phyloP scores from a whole-genome alignment of 768 basidiomycete genomes.

The Boletus coccyginus region DNA sequence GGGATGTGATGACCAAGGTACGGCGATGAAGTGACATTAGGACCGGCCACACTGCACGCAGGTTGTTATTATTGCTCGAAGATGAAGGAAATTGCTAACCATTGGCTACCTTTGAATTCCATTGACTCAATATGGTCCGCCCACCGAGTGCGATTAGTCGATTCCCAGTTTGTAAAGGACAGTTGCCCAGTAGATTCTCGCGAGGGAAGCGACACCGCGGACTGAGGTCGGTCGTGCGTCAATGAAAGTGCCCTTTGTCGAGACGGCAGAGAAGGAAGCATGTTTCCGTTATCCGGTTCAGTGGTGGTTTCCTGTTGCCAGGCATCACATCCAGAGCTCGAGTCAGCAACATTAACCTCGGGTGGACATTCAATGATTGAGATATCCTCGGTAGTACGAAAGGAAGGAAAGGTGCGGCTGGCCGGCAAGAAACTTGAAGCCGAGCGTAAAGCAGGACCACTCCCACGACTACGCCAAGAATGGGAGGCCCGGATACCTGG shows the following conservation, averaged over 20 bases:
- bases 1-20: constrained; percentile 9
- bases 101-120: constrained; percentile 10
- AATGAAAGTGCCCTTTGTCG: constrained; percentile 32
- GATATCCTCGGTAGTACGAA: constrained; percentile 3
- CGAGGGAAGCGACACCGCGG: constrained; percentile 17
- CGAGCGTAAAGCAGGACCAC: constrained; percentile 5
- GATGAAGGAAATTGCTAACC: constrained; percentile 11
- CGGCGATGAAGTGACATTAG: constrained; percentile 10
- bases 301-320: constrained; percentile 14
- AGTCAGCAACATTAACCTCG: background rate
- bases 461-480: constrained; percentile 21
- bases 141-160: constrained; percentile 22
- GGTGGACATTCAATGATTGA: background rate
- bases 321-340: background rate
- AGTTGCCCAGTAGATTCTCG: constrained; percentile 29
- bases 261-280: constrained; percentile 7
- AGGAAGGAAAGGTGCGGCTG: constrained; percentile 14
- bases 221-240: constrained; percentile 24
- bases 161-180: constrained; percentile 28
- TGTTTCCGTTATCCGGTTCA: constrained; percentile 1
- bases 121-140: constrained; percentile 9
- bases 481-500: constrained; percentile 4
- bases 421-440: constrained; percentile 14
- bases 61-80: constrained; percentile 2
- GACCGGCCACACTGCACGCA: constrained; percentile 11